Evolutionary conservation across 257 asterid species (phyloP).

Genomic region (Solanum clarkiae): DNA sequence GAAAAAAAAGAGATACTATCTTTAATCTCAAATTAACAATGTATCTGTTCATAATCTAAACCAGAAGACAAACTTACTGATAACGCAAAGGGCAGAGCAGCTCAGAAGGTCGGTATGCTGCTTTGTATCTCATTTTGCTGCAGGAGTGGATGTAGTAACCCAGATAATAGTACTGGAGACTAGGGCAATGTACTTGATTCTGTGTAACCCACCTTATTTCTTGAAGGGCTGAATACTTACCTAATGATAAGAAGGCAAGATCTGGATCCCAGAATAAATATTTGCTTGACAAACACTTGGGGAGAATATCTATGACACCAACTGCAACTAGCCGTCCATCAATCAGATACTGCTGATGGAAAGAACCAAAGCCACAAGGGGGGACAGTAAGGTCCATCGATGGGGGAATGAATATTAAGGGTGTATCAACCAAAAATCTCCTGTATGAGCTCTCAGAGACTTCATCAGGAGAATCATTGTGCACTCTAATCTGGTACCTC

Average conservation of each 20-base stretch:
- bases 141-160: slow-evolving; percentile 97
- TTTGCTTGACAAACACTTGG: slow-evolving; percentile 90
- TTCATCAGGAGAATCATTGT: slow-evolving; percentile 67
- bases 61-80: slow-evolving; percentile 47
- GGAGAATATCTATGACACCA: slow-evolving; percentile 89
- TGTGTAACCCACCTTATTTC: slow-evolving; percentile 73
- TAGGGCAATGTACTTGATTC: slow-evolving; percentile 66
- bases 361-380: slow-evolving; percentile 91
- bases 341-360: slow-evolving; percentile 91
- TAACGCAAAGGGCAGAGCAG: slow-evolving; percentile 93
- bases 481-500: slow-evolving; percentile 84
- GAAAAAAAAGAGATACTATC: not conserved
- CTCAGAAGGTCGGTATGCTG: slow-evolving; percentile 89
- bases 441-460: slow-evolving; percentile 72
- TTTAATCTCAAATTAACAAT: not conserved
- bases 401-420: slow-evolving; percentile 57
- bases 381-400: slow-evolving; percentile 44
- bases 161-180: slow-evolving; percentile 91
- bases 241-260: slow-evolving; percentile 73
- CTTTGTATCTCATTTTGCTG: slow-evolving; percentile 95
- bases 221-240: slow-evolving; percentile 81
- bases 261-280: slow-evolving; percentile 99
- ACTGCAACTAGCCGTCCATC: slow-evolving; percentile 92
- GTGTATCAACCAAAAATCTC: slow-evolving; percentile 87
- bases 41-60: not conserved